Base-by-base conservation (phyloP, 2,329 filamentous ascomycete species). In the Colletotrichum acutatum region DNA sequence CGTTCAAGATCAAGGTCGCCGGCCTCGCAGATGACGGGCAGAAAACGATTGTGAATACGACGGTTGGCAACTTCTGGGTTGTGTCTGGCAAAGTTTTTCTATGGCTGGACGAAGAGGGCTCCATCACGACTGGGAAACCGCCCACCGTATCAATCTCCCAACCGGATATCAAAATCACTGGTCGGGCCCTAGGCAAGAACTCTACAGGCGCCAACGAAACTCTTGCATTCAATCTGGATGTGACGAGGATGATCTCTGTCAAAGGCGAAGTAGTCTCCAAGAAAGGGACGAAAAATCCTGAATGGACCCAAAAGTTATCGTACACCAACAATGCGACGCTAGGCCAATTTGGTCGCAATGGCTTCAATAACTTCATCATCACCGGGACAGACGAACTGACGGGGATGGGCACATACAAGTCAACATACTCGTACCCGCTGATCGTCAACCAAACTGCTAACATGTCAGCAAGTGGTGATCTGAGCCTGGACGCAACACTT, bases 31-130 rank as follows among this genome's bases (percentile, higher is more conserved):
- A 94, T 74, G 78, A 88, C 67, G 85, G 85, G 1, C 79, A 82
- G 8, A 81, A 79, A 24, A 88, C 86, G 1, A 80, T 78, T 1
- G 79, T 93, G 7, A 88, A 88, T 0, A 80, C 87, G 26, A 86
- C 86, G 0, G 90, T 93, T 2, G 89, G 86, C n/a, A 88, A 86
- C 66, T 90, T 90, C 77, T 97, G 94, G 94, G 88, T 93, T 19
- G 88, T 97, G 3, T 93, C 92, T 0, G 94, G 93, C 52, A 97
- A 95, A 80, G 85, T 96, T 12, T 96, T 97, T 79, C 76, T 95
- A n/a, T 97, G 93, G 90, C 85, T 92, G 0, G 90, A 92, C 76
- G 79, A 83, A 2, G 78, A 80, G 7, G 83, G 80, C 9, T 86
- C 85, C 22, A 79, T 90, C 66, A 91, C 90, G 0, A 90, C 86